phyloP scores from a whole-genome alignment of 768 basidiomycete species.

The Mycena alexandri region DNA sequence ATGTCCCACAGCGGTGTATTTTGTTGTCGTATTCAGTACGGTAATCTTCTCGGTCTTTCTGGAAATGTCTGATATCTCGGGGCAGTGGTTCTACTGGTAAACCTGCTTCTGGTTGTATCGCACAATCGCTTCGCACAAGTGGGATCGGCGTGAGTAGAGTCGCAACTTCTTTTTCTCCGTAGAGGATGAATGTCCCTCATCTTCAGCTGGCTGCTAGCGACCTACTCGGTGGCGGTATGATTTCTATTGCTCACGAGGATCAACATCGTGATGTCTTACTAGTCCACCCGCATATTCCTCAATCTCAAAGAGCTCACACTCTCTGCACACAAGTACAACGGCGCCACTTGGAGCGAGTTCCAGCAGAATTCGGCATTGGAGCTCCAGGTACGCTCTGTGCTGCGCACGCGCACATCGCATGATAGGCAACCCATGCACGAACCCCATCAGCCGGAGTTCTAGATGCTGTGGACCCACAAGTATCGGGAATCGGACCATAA shows the following conservation, averaged over 20 bases:
- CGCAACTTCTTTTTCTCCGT: background rate
- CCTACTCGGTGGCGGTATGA: slow-evolving; percentile 12
- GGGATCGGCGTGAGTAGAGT: slow-evolving; percentile 9
- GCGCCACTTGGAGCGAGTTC: slow-evolving; percentile 13
- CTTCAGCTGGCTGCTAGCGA: slow-evolving; percentile 8
- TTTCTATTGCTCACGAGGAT: background rate
- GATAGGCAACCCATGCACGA: background rate
- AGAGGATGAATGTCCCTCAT: background rate
- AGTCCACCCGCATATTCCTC: slow-evolving; percentile 14
- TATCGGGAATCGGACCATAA: background rate
- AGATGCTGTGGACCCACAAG: background rate
- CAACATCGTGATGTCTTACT: background rate
- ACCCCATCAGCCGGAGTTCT: background rate
- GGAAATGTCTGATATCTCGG: background rate
- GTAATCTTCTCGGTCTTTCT: background rate
- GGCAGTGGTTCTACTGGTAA: slow-evolving; percentile 9
- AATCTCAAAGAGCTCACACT: slow-evolving; percentile 1
- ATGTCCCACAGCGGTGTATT: slow-evolving; percentile 6
- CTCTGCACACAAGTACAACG: slow-evolving; percentile 1
- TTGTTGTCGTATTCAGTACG: slow-evolving; percentile 1
- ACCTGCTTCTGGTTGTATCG: slow-evolving; percentile 2
- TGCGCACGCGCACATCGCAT: background rate
- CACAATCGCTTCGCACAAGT: slow-evolving; percentile 15
- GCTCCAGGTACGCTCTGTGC: background rate
- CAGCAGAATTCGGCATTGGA: background rate